Percentiles rank a stretch among this genome's conserved stretches.
Evolutionary conservation across 2,329 filamentous ascomycete species (phyloP).

Genomic region (Aspergillus novoparasiticus): DNA sequence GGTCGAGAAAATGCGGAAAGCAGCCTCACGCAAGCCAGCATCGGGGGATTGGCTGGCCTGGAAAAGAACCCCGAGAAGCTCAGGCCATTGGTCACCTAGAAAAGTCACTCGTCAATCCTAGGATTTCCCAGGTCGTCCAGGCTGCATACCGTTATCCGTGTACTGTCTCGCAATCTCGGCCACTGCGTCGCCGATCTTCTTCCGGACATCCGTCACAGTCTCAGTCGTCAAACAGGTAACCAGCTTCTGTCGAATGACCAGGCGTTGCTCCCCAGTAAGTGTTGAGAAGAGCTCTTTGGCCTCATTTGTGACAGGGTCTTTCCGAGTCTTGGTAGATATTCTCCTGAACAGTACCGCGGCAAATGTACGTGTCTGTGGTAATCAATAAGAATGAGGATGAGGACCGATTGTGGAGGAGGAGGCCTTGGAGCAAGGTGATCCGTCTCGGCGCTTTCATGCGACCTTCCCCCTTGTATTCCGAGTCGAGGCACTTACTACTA

Average conservation of each 20-base stretch:
- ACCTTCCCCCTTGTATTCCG: neutral
- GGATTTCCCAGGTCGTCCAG: neutral
- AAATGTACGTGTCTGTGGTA: conserved; percentile 78
- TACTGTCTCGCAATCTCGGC: conserved; percentile 95
- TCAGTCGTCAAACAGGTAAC: conserved; percentile 76
- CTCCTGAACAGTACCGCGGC: conserved; percentile 91
- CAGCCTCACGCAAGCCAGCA: conserved; percentile 81
- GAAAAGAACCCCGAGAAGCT: conserved; percentile 83
- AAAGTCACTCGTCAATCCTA: conserved; percentile 17
- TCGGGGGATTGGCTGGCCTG: conserved; percentile 86
- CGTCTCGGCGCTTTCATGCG: neutral
- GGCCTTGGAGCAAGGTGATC: neutral
- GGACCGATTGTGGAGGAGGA: neutral
- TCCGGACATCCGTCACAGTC: conserved; percentile 72
- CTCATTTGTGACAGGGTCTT: conserved; percentile 67
- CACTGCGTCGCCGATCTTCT: conserved; percentile 97
- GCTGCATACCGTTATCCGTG: conserved; percentile 76
- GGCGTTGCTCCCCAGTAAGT: conserved; percentile 70
- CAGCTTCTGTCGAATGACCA: conserved; percentile 80
- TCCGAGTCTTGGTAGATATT: conserved; percentile 86
- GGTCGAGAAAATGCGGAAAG: conserved; percentile 92
- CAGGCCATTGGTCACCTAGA: conserved; percentile 81
- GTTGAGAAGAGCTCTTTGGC: conserved; percentile 84
- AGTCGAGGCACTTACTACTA: conserved; percentile 59
- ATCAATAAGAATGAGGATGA: conserved; percentile 8